Evolutionary conservation across 1,139 yeast genomes (phyloP).

Genomic region (Kodamaea sp.): DNA sequence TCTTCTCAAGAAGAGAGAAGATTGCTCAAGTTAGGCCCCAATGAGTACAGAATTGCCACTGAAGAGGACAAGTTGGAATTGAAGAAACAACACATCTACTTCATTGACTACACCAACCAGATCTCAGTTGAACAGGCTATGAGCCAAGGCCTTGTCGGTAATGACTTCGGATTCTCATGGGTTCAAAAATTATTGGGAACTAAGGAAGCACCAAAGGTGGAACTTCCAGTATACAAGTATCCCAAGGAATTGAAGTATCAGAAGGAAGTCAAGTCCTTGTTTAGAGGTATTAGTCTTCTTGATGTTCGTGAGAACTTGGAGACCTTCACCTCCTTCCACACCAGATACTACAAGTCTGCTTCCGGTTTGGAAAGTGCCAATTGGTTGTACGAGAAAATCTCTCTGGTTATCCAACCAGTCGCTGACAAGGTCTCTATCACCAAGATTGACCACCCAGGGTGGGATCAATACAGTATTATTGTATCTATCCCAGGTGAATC

Average conservation of each 20-base stretch:
- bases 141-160: constrained; percentile 28
- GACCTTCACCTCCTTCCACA: constrained; percentile 66
- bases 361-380: constrained; percentile 70
- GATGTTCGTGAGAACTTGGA: constrained; percentile 57
- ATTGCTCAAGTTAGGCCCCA: constrained; percentile 41
- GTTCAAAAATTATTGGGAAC: constrained; percentile 24
- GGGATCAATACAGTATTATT: constrained; percentile 48
- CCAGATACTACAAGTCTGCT: constrained; percentile 76
- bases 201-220: constrained; percentile 20
- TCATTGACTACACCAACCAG: constrained; percentile 69
- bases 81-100: constrained; percentile 54
- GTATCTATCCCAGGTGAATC: constrained; percentile 43
- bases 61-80: constrained; percentile 60
- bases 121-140: constrained; percentile 38
- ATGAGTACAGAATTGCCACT: constrained; percentile 43
- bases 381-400: constrained; percentile 63
- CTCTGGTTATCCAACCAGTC: constrained; percentile 45
- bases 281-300: constrained; percentile 42
- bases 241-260: constrained; percentile 49
- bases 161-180: constrained; percentile 5
- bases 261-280: constrained; percentile 42
- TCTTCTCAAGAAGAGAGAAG: constrained; percentile 12
- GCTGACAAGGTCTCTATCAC: constrained; percentile 25
- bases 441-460: constrained; percentile 38
- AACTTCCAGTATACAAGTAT: constrained; percentile 49